Evolutionary conservation across 2,329 filamentous ascomycete genomes (phyloP).

Genomic region (Pseudocercospora crystallina): DNA sequence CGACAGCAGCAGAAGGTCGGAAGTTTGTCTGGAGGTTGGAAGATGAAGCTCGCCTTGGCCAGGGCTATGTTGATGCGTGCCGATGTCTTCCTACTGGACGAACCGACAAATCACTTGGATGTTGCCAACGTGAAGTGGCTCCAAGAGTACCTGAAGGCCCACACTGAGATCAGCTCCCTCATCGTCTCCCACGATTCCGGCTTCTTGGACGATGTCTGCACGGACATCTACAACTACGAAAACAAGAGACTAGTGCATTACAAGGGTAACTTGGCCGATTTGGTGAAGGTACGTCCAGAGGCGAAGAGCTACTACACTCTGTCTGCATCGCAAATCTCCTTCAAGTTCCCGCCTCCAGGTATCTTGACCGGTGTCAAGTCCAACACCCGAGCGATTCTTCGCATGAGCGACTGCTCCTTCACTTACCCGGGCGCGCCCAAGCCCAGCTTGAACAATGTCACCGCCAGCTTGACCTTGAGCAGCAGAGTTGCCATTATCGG

Average conservation of each 20-base stretch:
- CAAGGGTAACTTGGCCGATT: slow-evolving; percentile 77
- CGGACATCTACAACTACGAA: slow-evolving; percentile 99
- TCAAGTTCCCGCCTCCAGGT: slow-evolving; percentile 96
- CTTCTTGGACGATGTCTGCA: slow-evolving; percentile 96
- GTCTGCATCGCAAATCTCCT: slow-evolving; percentile 81
- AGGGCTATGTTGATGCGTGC: slow-evolving; percentile 95
- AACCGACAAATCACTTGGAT: slow-evolving; percentile 98
- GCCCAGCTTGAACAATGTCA: slow-evolving; percentile 82
- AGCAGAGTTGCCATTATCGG: slow-evolving; percentile 96
- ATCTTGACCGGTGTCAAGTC: slow-evolving; percentile 96
- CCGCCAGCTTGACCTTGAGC: slow-evolving; percentile 82
- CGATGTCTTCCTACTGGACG: slow-evolving; percentile 94
- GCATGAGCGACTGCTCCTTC: slow-evolving; percentile 88
- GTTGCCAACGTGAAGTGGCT: slow-evolving; percentile 96
- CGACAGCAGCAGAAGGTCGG: slow-evolving; percentile 87
- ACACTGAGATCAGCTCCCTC: slow-evolving; percentile 93
- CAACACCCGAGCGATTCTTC: slow-evolving; percentile 86
- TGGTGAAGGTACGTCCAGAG: slow-evolving; percentile 87
- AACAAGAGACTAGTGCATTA: slow-evolving; percentile 90
- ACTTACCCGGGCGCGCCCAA: slow-evolving; percentile 89
- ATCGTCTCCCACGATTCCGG: slow-evolving; percentile 98
- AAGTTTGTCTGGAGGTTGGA: slow-evolving; percentile 96
- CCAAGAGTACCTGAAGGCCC: slow-evolving; percentile 90
- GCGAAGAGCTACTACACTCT: slow-evolving; percentile 98
- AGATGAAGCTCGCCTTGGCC: slow-evolving; percentile 98